Base-by-base conservation (phyloP, 169 alveolate species). In the Hepatocystis sp. region DNA sequence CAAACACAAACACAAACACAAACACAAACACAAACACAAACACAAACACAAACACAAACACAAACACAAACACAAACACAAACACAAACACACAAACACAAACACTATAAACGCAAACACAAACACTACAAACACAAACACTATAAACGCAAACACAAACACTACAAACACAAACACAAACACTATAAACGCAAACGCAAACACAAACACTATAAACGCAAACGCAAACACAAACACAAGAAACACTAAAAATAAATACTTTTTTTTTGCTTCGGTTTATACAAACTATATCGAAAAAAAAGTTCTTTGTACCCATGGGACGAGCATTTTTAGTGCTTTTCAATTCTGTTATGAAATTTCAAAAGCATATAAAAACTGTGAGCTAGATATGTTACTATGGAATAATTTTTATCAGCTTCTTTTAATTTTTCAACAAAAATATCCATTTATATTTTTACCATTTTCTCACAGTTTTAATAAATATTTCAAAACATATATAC, bases 371-470 rank as follows among this genome's bases (percentile, higher is more conserved):
- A 40, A 49, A 1, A 47, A 81, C 30, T 39, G 63, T 23, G 67
- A 61, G 19, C 49, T 81, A n/a, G 89, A 81, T 36, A 81, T 81
- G 89, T 32, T 46, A 17, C 25, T 81, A 40, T 81, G 89, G 89
- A 81, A 42, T 61, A 30, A 42, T 27, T 17, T 81, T 17, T 63
- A 81, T 55, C 60, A 63, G 8, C 7, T 81, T 11, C 89, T 81
- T 36, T 40, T 81, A 52, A 81, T 56, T 39, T 61, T 52, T 40
- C 89, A 81, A n/a, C 89, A 81, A 42, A 81, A 81, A 36, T 49
- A 63, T 32, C 89, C 89, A 32, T 81, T 81, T 25, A 61, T 81
- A 15, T 81, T 61, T 40, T 42, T 81, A 13, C 89, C 89, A 0
- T 81, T 81, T 27, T 81, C 89, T 19, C 60, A 63, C 46, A 10